These are phyloP conservation scores for Rubroboletus satanas DNA, from an alignment of 768 basidiomycete genomes.

Conservation along the genomic window DNA sequence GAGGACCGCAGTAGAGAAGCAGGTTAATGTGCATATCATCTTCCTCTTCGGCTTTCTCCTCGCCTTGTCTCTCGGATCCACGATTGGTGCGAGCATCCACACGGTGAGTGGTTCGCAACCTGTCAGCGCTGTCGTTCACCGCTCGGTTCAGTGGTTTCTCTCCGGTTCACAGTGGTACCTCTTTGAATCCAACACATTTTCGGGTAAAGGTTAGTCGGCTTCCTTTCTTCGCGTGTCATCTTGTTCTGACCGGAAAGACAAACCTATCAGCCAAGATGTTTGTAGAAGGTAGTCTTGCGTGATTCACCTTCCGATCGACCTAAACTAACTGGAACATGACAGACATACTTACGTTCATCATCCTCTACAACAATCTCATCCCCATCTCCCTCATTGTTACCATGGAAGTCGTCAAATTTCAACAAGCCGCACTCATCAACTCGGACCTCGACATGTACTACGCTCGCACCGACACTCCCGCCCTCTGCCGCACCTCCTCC, in stretches of 20 bases:
- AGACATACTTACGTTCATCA: slow-evolving; percentile 98
- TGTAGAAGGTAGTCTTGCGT: slow-evolving; percentile 61
- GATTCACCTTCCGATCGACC: not conserved
- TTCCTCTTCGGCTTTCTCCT: slow-evolving; percentile 89
- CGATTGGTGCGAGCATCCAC: slow-evolving; percentile 88
- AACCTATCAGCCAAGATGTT: slow-evolving; percentile 60
- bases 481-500: slow-evolving; percentile 95
- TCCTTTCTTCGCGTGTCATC: not conserved
- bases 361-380: slow-evolving; percentile 98
- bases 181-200: slow-evolving; percentile 53
- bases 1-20: slow-evolving; percentile 89
- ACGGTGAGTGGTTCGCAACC: slow-evolving; percentile 43
- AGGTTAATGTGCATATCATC: slow-evolving; percentile 95
- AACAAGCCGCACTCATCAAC: slow-evolving; percentile 96
- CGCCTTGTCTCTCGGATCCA: slow-evolving; percentile 83
- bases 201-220: slow-evolving; percentile 53
- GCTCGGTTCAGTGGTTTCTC: slow-evolving; percentile 67
- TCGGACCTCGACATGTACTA: slow-evolving; percentile 99
- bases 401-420: slow-evolving; percentile 99
- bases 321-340: slow-evolving; percentile 9
- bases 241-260: not conserved
- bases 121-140: not conserved
- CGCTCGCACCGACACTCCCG: slow-evolving; percentile 90
- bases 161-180: slow-evolving; percentile 90
- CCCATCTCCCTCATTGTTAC: slow-evolving; percentile 99